A percentile compares a stretch with the other conserved stretches of the same genome.
These are phyloP conservation scores for Myriosclerotinia curreyana DNA, from an alignment of 2,329 filamentous ascomycete genomes.

Conservation along the genomic window DNA sequence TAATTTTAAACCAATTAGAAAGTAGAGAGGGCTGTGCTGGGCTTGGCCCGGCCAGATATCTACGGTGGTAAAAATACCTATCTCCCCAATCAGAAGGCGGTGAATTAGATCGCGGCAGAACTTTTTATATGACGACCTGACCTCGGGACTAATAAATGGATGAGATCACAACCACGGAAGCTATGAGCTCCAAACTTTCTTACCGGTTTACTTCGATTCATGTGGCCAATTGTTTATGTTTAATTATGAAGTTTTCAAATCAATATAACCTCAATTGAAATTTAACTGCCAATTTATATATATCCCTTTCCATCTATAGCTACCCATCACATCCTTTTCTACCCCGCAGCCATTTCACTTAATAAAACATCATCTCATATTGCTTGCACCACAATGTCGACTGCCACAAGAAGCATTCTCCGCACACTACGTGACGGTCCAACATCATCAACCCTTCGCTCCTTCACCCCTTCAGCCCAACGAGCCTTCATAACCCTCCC, in stretches of 20 bases:
- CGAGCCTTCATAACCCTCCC: constrained; percentile 45
- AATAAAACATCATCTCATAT: background rate
- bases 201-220: background rate
- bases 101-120: background rate
- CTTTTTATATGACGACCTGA: constrained; percentile 2
- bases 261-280: constrained; percentile 1
- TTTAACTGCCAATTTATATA: background rate
- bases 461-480: constrained; percentile 33
- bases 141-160: too few species aligned
- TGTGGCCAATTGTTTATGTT: background rate
- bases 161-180: background rate
- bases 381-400: constrained; percentile 28
- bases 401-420: constrained; percentile 26
- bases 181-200: background rate
- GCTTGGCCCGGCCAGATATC: too few species aligned
- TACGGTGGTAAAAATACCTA: too few species aligned
- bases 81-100: background rate
- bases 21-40: too few species aligned
- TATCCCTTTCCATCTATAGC: background rate
- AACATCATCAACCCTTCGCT: constrained; percentile 25
- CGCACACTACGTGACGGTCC: constrained; percentile 31
- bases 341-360: constrained; percentile 2
- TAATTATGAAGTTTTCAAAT: background rate
- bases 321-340: background rate
- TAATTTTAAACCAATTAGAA: too few species aligned